Base-by-base conservation (phyloP, 2,329 filamentous ascomycete genomes). In the Sporothrix schenckii region DNA sequence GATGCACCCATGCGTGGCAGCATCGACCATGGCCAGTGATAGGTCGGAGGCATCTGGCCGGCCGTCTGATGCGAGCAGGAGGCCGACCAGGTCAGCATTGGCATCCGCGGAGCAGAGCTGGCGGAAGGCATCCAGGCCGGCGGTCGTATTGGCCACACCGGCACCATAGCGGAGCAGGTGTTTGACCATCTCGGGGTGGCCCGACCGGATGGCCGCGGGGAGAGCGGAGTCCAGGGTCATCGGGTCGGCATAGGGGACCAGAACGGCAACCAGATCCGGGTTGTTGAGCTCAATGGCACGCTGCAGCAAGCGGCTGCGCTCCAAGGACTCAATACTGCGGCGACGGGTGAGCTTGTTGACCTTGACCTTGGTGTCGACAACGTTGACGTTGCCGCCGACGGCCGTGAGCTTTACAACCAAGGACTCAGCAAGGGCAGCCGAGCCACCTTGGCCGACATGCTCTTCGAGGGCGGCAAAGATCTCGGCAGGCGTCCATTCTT, bases 201-300 rank as follows among this genome's bases (percentile, higher is more conserved):
- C 79, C 9, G 77, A 79, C 14, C 80, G 80, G 14, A 88, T 81
- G 5, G 86, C 86, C 3, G 81, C 74, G 0, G 85, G 82, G 16
- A 88, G 77, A 21, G 84, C 82, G 0, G 78, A 79, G 72, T 88
- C 84, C 24, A 88, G 78, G 9, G 83, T 81, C 21, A 82, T 69
- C 1, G 82, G 77, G 72, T 88, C 86, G 21, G 85, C 85, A 71
- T 86, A 82, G 0, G 85, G 84, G 2, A 86, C 77, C 41, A 88
- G 76, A 5, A 88, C 82, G 66, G 85, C 81, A 2, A 87, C 81
- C 81, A 87, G 85, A 66, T 87, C 84, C 27, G 80, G 71, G 21
- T 86, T 83, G 19, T 84, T 82, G 72, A 88, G 85, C 74, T 90
- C 87, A 2, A 83, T 85, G 0, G 85, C 83, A 49, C 84, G 82